These are phyloP conservation scores for Triticum urartu DNA, from an alignment of 176 grass and related monocot species.

Conservation along the genomic window DNA sequence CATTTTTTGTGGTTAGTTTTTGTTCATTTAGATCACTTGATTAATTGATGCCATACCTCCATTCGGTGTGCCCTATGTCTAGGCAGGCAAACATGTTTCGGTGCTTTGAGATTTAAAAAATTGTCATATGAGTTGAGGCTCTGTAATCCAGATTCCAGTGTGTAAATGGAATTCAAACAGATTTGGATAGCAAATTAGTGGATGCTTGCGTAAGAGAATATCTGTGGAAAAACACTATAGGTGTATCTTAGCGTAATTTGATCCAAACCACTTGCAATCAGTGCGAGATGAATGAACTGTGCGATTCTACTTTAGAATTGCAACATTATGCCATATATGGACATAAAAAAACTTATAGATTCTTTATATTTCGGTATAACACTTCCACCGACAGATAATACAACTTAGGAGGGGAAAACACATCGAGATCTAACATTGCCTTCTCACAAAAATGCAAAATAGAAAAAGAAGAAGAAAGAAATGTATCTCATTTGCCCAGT, in stretches of 20 bases:
- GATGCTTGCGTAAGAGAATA: background rate
- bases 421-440: background rate
- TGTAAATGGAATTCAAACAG: background rate
- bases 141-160: background rate
- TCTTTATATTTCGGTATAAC: background rate
- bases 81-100: background rate
- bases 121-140: background rate
- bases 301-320: background rate
- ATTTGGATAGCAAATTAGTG: background rate
- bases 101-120: background rate
- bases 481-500: background rate
- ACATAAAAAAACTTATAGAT: background rate
- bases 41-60: background rate
- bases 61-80: background rate
- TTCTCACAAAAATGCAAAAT: background rate
- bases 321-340: background rate
- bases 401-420: background rate
- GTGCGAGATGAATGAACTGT: background rate
- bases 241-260: background rate
- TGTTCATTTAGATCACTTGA: background rate
- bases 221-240: background rate
- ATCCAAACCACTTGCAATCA: background rate
- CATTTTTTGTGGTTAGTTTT: background rate
- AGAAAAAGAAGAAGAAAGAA: background rate
- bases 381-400: background rate